Base-by-base conservation (phyloP, 106 monocot species). In the Dioscorea dumetorum region DNA sequence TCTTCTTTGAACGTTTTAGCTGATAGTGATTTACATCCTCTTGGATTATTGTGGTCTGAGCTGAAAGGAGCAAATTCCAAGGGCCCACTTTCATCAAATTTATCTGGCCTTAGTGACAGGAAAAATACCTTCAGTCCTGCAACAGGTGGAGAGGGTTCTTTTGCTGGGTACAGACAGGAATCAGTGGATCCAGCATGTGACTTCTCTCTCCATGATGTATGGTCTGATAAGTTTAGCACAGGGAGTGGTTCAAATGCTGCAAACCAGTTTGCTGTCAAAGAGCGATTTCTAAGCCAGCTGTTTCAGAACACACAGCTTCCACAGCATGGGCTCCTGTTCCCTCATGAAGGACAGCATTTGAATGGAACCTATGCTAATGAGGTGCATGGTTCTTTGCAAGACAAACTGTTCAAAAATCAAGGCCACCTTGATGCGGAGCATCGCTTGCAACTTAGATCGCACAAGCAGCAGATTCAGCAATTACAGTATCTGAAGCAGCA, bases 1-100 rank as follows among this genome's bases (percentile, higher is more conserved):
- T 48, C 61, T 24, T 75, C 41, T 48, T 70, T 69, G 19, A 21
- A 52, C 0, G 48, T 83, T 67, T 35, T 50, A 13, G 57, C 68
- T 33, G 75, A 84, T 60, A 79, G 74, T 79, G 79, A 83, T 58
- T 12, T 85, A 24, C 87, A 87, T 76, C 87, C 93, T 68, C 85
- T 90, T 77, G 90, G 93, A 23, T 66, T 87, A 33, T 64, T 85
- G 1, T 93, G 83, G 79, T 93, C 99, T 63, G 99, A 99, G 63
- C 79, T 99, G 24, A 85, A 88, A 73, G 87, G 81, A 24, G 35
- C 70, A 21, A 79, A 85, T 57, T 61, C 70, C 50, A 90, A 83
- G 66, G 84, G 49, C 11, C 99, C 93, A 12, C 73, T 99, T 48
- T 99, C 93, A 74, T 85, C 89, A 62, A 87, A 80, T 58, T 49